phyloP scores from a whole-genome alignment of 2,329 filamentous ascomycete genomes.

The Mollisiaceae sp. region DNA sequence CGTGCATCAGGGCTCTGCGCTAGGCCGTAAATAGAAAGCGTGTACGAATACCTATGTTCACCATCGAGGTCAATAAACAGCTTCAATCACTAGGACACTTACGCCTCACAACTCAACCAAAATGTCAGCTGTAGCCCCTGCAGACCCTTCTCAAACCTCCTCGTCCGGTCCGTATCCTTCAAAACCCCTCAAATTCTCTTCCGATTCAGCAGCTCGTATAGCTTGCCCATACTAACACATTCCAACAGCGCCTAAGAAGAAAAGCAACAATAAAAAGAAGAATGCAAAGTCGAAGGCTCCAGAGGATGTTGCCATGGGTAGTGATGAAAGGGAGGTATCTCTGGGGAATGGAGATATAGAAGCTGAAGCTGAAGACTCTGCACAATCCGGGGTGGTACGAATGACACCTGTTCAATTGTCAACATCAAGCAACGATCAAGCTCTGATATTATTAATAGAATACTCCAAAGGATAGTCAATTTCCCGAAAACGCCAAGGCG shows the following conservation, averaged over 20 bases:
- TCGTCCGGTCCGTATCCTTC: slow-evolving; percentile 39
- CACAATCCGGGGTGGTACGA: slow-evolving; percentile 41
- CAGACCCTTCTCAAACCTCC: slow-evolving; percentile 39
- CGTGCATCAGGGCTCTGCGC: neutral
- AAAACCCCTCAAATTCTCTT: neutral
- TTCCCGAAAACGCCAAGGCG: slow-evolving; percentile 29
- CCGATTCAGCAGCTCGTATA: slow-evolving; percentile 20
- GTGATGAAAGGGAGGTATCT: slow-evolving; percentile 45
- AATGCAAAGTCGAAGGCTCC: slow-evolving; percentile 46
- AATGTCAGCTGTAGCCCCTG: slow-evolving; percentile 42
- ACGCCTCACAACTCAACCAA: slow-evolving; percentile 22
- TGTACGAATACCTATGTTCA: neutral
- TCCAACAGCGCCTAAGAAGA: slow-evolving; percentile 53
- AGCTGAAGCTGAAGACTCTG: slow-evolving; percentile 49
- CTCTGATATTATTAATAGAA: slow-evolving; percentile 38
- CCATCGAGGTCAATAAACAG: neutral
- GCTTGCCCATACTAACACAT: slow-evolving; percentile 34
- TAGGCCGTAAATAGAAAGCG: neutral
- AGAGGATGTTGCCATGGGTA: slow-evolving; percentile 5
- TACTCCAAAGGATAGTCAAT: slow-evolving; percentile 37
- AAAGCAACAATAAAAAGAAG: slow-evolving; percentile 62
- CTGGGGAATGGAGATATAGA: slow-evolving; percentile 48
- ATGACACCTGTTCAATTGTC: slow-evolving; percentile 42
- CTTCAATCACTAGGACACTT: neutral
- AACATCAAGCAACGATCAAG: slow-evolving; percentile 23